Percentiles rank a stretch among this genome's conserved stretches.
Conservation (phyloP, 306 rosid species). For the Vigna trinervia region DNA sequence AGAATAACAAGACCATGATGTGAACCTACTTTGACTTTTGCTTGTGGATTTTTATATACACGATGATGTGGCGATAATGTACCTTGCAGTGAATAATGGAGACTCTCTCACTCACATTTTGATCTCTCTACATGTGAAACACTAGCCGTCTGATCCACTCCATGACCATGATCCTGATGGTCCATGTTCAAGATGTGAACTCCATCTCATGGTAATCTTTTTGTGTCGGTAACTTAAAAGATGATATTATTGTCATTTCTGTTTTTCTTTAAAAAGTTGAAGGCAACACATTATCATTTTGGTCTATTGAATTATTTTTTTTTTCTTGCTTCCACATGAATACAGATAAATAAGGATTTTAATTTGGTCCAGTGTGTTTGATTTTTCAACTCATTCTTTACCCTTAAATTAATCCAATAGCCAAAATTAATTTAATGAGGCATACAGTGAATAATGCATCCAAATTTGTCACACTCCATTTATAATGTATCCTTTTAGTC, state of each 20-base stretch:
- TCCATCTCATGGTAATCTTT: slow-evolving; percentile 18
- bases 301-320: slow-evolving; percentile 19
- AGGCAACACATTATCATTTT: background rate
- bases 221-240: slow-evolving; percentile 38
- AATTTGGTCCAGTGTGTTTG: background rate
- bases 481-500: background rate
- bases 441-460: background rate
- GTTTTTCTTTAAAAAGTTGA: background rate
- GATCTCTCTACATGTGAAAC: background rate
- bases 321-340: background rate
- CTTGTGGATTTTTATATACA: background rate
- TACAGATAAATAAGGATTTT: slow-evolving; percentile 9
- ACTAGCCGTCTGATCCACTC: background rate
- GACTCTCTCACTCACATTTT: background rate
- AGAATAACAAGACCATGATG: slow-evolving; percentile 23
- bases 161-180: background rate
- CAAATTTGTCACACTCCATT: background rate
- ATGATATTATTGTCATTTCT: background rate
- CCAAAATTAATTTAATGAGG: too few relatives aligned
- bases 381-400: background rate
- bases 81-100: background rate
- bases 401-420: background rate
- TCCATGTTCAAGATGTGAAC: background rate
- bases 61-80: slow-evolving; percentile 3
- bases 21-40: slow-evolving; percentile 45